Evolutionary conservation across 345 rosid species (phyloP).

Genomic region (Cardiospermum halicacabum): DNA sequence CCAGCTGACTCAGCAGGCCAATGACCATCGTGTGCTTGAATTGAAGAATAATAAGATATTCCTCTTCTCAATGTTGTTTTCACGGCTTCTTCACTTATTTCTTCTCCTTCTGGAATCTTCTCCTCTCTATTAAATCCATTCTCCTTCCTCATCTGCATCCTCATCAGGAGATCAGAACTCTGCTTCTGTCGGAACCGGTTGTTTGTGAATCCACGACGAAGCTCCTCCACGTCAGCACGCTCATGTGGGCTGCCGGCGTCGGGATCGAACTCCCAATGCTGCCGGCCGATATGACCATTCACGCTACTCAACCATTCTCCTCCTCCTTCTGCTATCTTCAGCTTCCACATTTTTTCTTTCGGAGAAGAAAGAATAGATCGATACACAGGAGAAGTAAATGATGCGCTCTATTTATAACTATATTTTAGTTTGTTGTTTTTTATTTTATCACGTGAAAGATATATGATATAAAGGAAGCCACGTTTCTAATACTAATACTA

Average conservation of each 20-base stretch:
- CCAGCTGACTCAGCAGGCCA: constrained; percentile 61
- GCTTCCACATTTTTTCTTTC: constrained; percentile 41
- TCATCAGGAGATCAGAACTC: constrained; percentile 37
- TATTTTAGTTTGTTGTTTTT: too few relatives aligned
- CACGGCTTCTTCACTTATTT: constrained; percentile 19
- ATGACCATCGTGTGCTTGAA: constrained; percentile 57
- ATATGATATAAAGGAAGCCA: too few relatives aligned
- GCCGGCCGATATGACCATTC: constrained; percentile 36
- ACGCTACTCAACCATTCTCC: constrained; percentile 25
- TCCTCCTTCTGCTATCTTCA: constrained; percentile 42
- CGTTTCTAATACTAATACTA: too few relatives aligned
- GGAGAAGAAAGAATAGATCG: too few relatives aligned
- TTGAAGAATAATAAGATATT: constrained; percentile 41
- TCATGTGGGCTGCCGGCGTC: constrained; percentile 33
- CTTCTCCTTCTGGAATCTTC: constrained; percentile 31
- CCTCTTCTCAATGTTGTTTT: constrained; percentile 41
- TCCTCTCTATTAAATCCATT: constrained; percentile 29
- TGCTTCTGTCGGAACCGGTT: constrained; percentile 31
- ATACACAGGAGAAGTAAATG: too few relatives aligned
- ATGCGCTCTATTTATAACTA: too few relatives aligned
- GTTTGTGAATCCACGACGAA: constrained; percentile 22
- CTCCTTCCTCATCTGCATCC: constrained; percentile 20
- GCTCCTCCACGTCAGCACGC: constrained; percentile 23
- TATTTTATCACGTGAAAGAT: too few relatives aligned
- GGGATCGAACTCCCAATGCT: constrained; percentile 49